phyloP scores from a whole-genome alignment of 768 basidiomycete genomes.

The Russula lepida region DNA sequence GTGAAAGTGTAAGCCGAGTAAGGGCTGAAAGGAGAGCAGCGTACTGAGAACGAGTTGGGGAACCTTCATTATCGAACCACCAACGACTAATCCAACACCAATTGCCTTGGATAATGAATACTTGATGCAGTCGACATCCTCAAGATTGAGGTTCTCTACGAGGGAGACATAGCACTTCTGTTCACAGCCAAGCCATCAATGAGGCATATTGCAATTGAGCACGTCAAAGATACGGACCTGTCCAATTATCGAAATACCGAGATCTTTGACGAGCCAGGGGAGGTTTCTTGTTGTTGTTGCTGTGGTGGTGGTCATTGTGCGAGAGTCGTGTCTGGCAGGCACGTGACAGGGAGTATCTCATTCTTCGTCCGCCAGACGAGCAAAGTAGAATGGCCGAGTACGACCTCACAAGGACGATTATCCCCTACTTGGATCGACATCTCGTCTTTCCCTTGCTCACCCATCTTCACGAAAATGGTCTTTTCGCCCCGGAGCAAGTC shows the following conservation, averaged over 20 bases:
- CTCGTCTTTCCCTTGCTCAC: slow-evolving; percentile 87
- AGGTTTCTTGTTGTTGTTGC: slow-evolving; percentile 74
- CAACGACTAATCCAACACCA: slow-evolving; percentile 86
- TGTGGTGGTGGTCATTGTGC: slow-evolving; percentile 63
- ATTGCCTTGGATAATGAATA: slow-evolving; percentile 88
- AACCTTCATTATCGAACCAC: slow-evolving; percentile 92
- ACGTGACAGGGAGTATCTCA: background rate
- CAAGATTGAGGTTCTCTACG: slow-evolving; percentile 74
- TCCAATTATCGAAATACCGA: slow-evolving; percentile 76
- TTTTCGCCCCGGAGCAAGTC: slow-evolving; percentile 75
- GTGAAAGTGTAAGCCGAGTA: background rate
- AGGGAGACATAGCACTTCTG: slow-evolving; percentile 89
- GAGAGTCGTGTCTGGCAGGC: background rate
- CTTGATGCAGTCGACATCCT: slow-evolving; percentile 77
- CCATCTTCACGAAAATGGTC: slow-evolving; percentile 66
- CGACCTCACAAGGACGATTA: slow-evolving; percentile 86
- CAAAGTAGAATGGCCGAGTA: slow-evolving; percentile 63
- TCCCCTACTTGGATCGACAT: slow-evolving; percentile 91
- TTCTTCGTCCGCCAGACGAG: background rate
- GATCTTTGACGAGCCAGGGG: slow-evolving; percentile 77
- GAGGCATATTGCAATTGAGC: slow-evolving; percentile 7
- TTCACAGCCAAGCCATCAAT: background rate
- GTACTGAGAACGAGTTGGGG: slow-evolving; percentile 84
- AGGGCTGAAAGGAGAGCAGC: slow-evolving; percentile 25
- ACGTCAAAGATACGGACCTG: slow-evolving; percentile 40